A percentile compares a stretch with the other conserved stretches of the same genome.
Evolutionary conservation across 2,329 filamentous ascomycete genomes (phyloP).

Genomic region (Paraphaeosphaeria sporulosa): DNA sequence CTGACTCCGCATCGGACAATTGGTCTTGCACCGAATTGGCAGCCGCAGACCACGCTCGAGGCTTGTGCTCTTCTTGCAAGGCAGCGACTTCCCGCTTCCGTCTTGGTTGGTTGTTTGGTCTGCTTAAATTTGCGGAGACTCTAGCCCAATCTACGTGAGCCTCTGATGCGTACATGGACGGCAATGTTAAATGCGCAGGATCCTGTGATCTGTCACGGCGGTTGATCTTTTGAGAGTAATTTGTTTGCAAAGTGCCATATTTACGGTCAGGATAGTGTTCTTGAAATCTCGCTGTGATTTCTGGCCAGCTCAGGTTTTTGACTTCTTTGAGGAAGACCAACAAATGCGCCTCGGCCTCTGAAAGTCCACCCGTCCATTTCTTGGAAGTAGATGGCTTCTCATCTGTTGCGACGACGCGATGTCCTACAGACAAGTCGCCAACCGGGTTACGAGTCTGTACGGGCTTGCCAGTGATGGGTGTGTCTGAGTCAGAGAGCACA

Average conservation of each 20-base stretch:
- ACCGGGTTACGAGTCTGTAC: not conserved
- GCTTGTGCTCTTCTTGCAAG: not conserved
- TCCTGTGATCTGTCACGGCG: constrained; percentile 36
- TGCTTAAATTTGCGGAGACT: constrained; percentile 22
- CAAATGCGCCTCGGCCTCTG: constrained; percentile 36
- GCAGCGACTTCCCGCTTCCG: not conserved
- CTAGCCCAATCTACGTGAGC: constrained; percentile 31
- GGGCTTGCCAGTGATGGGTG: not conserved
- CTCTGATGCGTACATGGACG: constrained; percentile 36
- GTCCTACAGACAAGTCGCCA: not conserved
- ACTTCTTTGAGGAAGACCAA: constrained; percentile 54
- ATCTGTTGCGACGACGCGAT: not conserved
- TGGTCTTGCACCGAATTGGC: constrained; percentile 17
- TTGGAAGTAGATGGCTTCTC: not conserved
- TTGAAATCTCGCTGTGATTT: constrained; percentile 40
- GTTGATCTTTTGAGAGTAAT: constrained; percentile 37
- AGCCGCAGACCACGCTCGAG: not conserved
- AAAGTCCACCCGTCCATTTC: constrained; percentile 17
- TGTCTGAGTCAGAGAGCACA: constrained; percentile 6
- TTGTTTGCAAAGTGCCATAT: constrained; percentile 31
- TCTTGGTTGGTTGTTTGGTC: not conserved
- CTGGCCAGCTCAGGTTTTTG: constrained; percentile 44
- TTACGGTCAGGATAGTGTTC: constrained; percentile 43
- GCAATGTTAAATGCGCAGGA: constrained; percentile 29
- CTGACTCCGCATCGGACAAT: constrained; percentile 31